These are phyloP conservation scores for Boeremia lycopersici DNA, from an alignment of 2,329 filamentous ascomycete genomes.

Conservation along the genomic window DNA sequence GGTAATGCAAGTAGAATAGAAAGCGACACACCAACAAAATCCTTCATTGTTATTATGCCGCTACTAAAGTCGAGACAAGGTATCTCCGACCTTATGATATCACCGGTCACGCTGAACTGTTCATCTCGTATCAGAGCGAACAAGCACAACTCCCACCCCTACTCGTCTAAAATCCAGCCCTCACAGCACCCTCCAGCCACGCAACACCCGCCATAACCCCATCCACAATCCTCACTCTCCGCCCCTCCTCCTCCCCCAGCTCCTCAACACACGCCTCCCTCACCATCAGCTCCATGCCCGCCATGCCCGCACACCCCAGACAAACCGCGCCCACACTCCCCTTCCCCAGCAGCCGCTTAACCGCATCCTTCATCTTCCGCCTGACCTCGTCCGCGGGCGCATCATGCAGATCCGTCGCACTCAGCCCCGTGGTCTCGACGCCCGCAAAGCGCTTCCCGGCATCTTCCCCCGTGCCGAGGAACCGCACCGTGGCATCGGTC, in stretches of 20 bases:
- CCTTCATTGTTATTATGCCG: no score
- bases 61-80: no score
- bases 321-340: constrained; percentile 70
- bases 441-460: constrained; percentile 69
- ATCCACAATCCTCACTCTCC: constrained; percentile 74
- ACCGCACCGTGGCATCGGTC: constrained; percentile 65
- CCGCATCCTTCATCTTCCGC: constrained; percentile 71
- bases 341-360: constrained; percentile 65
- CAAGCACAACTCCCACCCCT: no score
- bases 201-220: constrained; percentile 74
- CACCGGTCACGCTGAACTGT: no score
- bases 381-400: constrained; percentile 68
- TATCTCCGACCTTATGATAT: no score
- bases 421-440: constrained; percentile 80
- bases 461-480: constrained; percentile 61
- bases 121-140: no score
- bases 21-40: no score
- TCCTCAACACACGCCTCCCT: constrained; percentile 69
- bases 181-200: constrained; percentile 61
- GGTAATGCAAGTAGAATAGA: no score
- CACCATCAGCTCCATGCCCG: constrained; percentile 79
- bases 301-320: constrained; percentile 91
- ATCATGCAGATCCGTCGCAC: constrained; percentile 78
- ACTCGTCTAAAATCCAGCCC: constrained; percentile 40
- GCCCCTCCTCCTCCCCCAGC: constrained; percentile 64